These are phyloP conservation scores for Typha latifolia DNA, from an alignment of 176 grass and related monocot species.

Conservation along the genomic window DNA sequence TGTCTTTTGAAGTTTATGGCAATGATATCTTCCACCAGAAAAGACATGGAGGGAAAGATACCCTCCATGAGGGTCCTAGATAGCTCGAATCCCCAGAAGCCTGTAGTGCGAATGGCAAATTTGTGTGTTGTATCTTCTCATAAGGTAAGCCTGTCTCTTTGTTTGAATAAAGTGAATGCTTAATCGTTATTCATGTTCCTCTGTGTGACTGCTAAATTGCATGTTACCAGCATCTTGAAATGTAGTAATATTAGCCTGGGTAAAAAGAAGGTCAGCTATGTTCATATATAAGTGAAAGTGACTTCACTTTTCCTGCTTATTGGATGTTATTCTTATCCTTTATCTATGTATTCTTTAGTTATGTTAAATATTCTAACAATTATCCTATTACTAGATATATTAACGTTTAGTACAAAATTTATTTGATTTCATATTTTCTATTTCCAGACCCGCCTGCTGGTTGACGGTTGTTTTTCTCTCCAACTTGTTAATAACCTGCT, in stretches of 20 bases:
- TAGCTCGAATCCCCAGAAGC: constrained; percentile 74
- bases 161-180: neutral
- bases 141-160: constrained; percentile 30
- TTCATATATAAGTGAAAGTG: no score
- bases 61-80: constrained; percentile 49
- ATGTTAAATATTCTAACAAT: no score
- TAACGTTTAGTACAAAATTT: neutral
- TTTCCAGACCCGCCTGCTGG: neutral
- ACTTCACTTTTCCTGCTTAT: no score
- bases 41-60: constrained; percentile 64
- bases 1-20: constrained; percentile 61
- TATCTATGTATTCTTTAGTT: no score
- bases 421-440: neutral
- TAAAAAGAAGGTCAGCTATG: neutral
- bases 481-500: neutral
- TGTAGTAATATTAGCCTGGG: neutral
- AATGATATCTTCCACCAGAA: constrained; percentile 52
- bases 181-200: neutral
- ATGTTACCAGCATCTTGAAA: neutral
- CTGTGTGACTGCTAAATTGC: neutral
- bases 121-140: constrained; percentile 55
- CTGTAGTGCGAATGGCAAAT: constrained; percentile 80
- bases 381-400: no score
- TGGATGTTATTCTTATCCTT: no score
- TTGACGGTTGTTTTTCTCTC: neutral